A percentile compares a stretch with the other conserved stretches of the same genome.
Conservation (phyloP, 2,329 filamentous ascomycete species). For the Arthroderma uncinatum region DNA sequence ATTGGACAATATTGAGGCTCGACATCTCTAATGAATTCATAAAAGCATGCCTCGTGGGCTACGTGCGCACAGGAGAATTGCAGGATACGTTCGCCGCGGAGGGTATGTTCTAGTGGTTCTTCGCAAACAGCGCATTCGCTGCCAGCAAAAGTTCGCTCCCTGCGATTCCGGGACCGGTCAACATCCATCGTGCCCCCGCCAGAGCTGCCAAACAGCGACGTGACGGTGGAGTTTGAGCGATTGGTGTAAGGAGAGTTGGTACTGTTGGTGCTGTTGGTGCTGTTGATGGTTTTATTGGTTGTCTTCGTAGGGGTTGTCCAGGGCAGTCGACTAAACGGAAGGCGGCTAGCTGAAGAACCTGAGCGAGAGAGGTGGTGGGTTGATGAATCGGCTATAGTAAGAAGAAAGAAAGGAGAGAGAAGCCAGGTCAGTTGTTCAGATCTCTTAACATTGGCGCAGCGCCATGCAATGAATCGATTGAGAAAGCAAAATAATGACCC, state of each 20-base stretch:
- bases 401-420: slow-evolving; percentile 4
- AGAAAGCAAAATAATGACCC: slow-evolving; percentile 8
- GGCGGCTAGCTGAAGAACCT: background rate
- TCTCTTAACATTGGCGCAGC: background rate
- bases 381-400: background rate
- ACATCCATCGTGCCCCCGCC: slow-evolving; percentile 52
- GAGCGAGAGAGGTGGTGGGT: background rate
- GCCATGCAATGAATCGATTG: slow-evolving; percentile 10
- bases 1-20: slow-evolving; percentile 90
- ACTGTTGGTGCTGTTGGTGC: no score
- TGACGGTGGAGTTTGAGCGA: background rate
- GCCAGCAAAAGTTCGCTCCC: slow-evolving; percentile 90
- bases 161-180: slow-evolving; percentile 65
- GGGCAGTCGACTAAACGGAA: background rate
- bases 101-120: slow-evolving; percentile 87
- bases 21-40: slow-evolving; percentile 92
- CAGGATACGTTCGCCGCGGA: slow-evolving; percentile 84
- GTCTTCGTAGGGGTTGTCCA: background rate
- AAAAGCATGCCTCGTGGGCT: slow-evolving; percentile 95
- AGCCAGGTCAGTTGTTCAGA: slow-evolving; percentile 7
- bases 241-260: slow-evolving; percentile 4
- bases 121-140: slow-evolving; percentile 93
- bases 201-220: background rate
- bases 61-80: slow-evolving; percentile 97
- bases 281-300: background rate